phyloP scores from a whole-genome alignment of 164 flowering plant genomes.

The Vitis rotundifolia region DNA sequence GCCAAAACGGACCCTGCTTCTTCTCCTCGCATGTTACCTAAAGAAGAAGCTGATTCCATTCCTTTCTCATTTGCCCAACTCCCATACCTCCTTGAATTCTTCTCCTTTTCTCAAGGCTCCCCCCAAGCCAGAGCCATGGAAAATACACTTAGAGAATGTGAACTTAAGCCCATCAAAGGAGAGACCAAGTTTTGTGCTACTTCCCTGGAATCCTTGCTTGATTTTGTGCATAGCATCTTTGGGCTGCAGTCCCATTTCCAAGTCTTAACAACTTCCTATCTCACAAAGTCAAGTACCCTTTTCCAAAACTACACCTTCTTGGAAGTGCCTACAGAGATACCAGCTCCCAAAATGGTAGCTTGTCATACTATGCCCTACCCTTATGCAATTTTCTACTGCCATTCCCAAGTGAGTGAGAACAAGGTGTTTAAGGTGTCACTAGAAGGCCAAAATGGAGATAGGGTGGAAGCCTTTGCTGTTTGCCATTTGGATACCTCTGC shows the following conservation, averaged over 20 bases:
- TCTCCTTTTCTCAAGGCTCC: conserved; percentile 36
- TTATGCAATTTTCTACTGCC: conserved; percentile 54
- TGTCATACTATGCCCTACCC: conserved; percentile 65
- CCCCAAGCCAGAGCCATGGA: conserved; percentile 50
- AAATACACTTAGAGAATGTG: conserved; percentile 35
- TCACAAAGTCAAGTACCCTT: conserved; percentile 10
- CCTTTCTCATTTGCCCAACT: conserved; percentile 42
- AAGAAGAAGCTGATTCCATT: conserved; percentile 14
- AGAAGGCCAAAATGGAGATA: conserved; percentile 41
- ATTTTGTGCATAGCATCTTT: conserved; percentile 20
- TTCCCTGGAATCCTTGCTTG: conserved; percentile 54
- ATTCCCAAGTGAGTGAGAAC: conserved; percentile 31
- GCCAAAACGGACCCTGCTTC: conserved; percentile 23
- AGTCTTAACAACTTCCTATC: conserved; percentile 29
- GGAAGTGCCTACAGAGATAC: conserved; percentile 19
- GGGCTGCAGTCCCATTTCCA: conserved; percentile 19
- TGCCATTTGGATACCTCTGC: conserved; percentile 61
- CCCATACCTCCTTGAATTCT: conserved; percentile 30
- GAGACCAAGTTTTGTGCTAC: conserved; percentile 51
- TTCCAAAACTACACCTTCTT: conserved; percentile 44
- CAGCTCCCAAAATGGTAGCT: conserved; percentile 33
- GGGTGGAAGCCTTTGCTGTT: conserved; percentile 41
- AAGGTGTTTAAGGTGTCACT: conserved; percentile 33
- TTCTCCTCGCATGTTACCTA: conserved; percentile 15
- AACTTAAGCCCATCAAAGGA: conserved; percentile 29